A percentile compares a stretch with the other conserved stretches of the same genome.
Evolutionary conservation across 495 filamentous ascomycete genomes (phyloP).

Genomic region (Aspergillus sclerotioniger): DNA sequence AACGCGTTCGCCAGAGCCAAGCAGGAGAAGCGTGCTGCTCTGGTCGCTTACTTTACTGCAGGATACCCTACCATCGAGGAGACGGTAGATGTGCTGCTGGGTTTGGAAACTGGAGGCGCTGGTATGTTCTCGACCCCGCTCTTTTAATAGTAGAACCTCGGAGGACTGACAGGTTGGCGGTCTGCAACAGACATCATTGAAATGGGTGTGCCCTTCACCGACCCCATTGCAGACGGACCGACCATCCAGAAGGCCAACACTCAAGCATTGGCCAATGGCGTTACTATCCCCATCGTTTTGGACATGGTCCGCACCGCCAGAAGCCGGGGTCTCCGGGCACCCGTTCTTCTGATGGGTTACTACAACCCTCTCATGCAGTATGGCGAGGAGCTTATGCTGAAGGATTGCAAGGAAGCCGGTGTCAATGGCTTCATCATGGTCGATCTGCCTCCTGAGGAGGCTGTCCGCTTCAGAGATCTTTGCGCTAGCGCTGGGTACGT

Average conservation of each 20-base stretch:
- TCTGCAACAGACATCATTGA: slow-evolving; percentile 39
- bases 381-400: slow-evolving; percentile 83
- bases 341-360: slow-evolving; percentile 96
- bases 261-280: slow-evolving; percentile 82
- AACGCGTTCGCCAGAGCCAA: slow-evolving; percentile 86
- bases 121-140: slow-evolving; percentile 51
- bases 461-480: slow-evolving; percentile 81
- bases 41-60: slow-evolving; percentile 95
- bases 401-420: slow-evolving; percentile 80
- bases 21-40: slow-evolving; percentile 60
- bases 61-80: slow-evolving; percentile 84
- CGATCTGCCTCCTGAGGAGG: slow-evolving; percentile 91
- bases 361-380: slow-evolving; percentile 94
- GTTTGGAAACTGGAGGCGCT: slow-evolving; percentile 89
- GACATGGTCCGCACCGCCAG: slow-evolving; percentile 78
- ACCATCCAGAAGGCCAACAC: slow-evolving; percentile 92
- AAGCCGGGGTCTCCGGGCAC: slow-evolving; percentile 69
- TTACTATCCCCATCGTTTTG: slow-evolving; percentile 73
- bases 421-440: slow-evolving; percentile 98
- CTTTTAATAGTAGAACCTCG: background rate
- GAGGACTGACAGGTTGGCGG: background rate
- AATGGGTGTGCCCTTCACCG: slow-evolving; percentile 86
- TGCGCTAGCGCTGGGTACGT: slow-evolving; percentile 72
- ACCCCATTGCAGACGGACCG: slow-evolving; percentile 94
- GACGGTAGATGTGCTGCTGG: slow-evolving; percentile 79